Conservation (phyloP, 139 green algal genomes). For the Pedinophyceae sp. region DNA sequence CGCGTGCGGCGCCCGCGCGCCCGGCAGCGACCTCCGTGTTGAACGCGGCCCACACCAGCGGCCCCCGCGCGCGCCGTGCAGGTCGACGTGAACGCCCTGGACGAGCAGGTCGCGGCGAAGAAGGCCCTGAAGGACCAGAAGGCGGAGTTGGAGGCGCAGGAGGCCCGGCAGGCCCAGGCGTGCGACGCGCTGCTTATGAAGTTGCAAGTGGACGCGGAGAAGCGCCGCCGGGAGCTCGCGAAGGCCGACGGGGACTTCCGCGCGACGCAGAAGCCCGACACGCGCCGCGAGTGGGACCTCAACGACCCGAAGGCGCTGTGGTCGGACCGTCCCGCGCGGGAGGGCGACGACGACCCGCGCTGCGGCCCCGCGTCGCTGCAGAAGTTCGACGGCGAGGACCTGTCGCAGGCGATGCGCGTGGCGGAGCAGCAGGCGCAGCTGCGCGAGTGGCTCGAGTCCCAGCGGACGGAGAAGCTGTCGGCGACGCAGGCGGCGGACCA, state of each 20-base stretch:
- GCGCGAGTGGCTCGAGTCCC: neutral
- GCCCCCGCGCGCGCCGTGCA: no score
- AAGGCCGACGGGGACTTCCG: neutral
- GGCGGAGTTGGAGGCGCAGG: neutral
- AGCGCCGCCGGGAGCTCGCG: no score
- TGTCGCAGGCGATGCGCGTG: neutral
- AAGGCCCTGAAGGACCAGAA: slow-evolving; percentile 1
- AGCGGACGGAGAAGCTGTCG: neutral
- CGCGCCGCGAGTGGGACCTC: slow-evolving; percentile 9
- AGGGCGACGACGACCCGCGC: slow-evolving; percentile 9
- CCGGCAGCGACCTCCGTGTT: no score
- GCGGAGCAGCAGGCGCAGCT: neutral
- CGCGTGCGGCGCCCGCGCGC: no score
- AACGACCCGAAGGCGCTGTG: slow-evolving; percentile 3
- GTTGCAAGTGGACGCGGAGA: no score
- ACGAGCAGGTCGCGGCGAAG: slow-evolving; percentile 2
- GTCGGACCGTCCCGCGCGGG: slow-evolving; percentile 1
- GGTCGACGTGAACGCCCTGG: slow-evolving; percentile 1
- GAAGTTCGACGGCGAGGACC: slow-evolving; percentile 9
- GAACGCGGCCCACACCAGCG: no score
- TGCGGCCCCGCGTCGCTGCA: slow-evolving; percentile 1
- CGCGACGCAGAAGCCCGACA: neutral
- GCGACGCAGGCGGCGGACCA: neutral
- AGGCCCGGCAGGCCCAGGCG: neutral
- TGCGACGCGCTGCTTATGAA: no score